Conservation (phyloP, 768 basidiomycete species). For the Hirschioporus abietinus region DNA sequence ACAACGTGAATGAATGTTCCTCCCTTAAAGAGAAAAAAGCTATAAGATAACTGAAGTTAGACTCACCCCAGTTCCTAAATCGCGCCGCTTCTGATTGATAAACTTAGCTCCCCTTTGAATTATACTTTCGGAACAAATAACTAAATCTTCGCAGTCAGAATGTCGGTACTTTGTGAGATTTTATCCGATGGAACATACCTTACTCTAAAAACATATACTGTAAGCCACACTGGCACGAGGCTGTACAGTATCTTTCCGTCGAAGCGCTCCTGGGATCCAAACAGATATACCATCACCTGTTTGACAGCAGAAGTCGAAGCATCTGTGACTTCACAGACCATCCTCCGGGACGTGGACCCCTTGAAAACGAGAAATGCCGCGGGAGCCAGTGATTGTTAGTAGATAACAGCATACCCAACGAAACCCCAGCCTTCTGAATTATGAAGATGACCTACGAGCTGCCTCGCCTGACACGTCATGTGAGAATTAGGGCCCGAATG, state of each 20-base stretch:
- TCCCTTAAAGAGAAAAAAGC: background rate
- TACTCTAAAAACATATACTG: background rate
- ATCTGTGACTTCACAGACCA: background rate
- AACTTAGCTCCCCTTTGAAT: background rate
- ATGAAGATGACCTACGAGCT: background rate
- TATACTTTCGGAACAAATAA: background rate
- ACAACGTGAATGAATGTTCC: background rate
- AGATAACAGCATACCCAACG: background rate
- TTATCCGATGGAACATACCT: background rate
- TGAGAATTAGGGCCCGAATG: background rate
- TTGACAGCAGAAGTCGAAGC: background rate
- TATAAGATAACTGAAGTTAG: slow-evolving; percentile 1
- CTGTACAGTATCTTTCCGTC: background rate
- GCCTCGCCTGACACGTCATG: background rate
- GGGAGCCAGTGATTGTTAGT: background rate
- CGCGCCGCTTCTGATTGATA: background rate
- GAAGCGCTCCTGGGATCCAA: background rate
- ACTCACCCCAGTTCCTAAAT: background rate
- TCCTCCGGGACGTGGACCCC: background rate
- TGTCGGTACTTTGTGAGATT: background rate
- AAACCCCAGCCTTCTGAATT: background rate
- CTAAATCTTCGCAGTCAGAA: background rate
- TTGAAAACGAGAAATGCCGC: background rate
- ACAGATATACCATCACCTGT: background rate
- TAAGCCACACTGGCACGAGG: background rate